These are phyloP conservation scores for Lecanicillium sp. DNA, from an alignment of 2,329 filamentous ascomycete species.

Conservation along the genomic window DNA sequence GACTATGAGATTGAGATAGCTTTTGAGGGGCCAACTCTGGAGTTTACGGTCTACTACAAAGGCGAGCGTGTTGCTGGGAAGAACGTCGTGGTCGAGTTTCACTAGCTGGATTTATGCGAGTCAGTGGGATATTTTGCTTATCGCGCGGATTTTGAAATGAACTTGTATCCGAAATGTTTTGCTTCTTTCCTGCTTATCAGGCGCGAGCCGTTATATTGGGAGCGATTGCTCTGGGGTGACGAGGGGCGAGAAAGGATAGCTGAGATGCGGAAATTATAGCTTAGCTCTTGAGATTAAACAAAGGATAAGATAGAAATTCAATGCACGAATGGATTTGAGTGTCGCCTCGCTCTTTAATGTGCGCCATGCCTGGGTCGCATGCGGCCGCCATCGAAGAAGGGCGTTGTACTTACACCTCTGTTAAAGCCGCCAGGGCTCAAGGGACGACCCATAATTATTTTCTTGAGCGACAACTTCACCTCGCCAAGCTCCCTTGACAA, in stretches of 20 bases:
- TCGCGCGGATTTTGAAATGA: neutral
- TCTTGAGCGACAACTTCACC: conserved; percentile 1
- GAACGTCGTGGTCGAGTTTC: conserved; percentile 15
- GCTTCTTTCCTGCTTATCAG: neutral
- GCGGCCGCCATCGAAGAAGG: too few relatives aligned
- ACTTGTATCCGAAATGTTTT: neutral
- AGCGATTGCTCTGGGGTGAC: too few relatives aligned
- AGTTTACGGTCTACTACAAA: conserved; percentile 14
- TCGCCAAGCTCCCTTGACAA: neutral
- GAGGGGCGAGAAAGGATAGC: too few relatives aligned
- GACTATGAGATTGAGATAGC: conserved; percentile 12
- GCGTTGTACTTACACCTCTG: neutral
- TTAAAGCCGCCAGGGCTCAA: neutral
- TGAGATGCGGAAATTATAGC: too few relatives aligned
- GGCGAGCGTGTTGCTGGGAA: conserved; percentile 10
- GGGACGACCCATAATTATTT: conserved; percentile 4
- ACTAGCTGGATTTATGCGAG: neutral
- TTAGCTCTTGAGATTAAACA: too few relatives aligned
- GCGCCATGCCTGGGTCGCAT: too few relatives aligned
- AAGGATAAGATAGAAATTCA: too few relatives aligned
- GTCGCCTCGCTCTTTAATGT: too few relatives aligned
- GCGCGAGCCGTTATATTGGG: neutral
- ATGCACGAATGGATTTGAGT: too few relatives aligned
- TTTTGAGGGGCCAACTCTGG: conserved; percentile 12
- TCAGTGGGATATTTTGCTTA: neutral